Base-by-base conservation (phyloP, 495 filamentous ascomycete genomes). In the Melanomma pulvis-pyrius region DNA sequence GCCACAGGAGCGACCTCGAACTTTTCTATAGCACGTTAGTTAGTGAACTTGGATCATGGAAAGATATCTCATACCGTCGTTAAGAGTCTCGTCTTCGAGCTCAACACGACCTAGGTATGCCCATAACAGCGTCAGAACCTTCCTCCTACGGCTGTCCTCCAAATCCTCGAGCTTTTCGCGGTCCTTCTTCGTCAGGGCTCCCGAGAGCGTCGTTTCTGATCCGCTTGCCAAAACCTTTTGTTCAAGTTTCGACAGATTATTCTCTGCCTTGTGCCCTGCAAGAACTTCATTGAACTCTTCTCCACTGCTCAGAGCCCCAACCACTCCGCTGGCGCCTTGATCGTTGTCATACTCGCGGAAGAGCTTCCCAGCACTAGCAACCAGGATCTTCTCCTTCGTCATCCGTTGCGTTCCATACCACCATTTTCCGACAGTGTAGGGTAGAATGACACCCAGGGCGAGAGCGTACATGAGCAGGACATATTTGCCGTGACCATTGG, bases 361-460 rank as follows among this genome's bases (percentile, higher is more conserved):
- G 41, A 98, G 86, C 60, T 91, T 90, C 71, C 94, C 94, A 60
- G 94, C 92, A 75, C 90, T 97, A 68, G 92, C 90, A 59, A 96
- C 87, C 39, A 96, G 82, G 30, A 98, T 89, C 67, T 89, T 88
- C 78, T 98, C 94, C 77, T 91, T 94, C 21, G 94, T 97, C 74
- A 91, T 83, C 51, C 88, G 83, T 74, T 96, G 92, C 7, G 92
- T 96, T 57, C 94, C 94, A 75, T 98, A 98, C 94, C 94, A 98
- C 94, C 94, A 98, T 34, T 88, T 90, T 26, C 94, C 94, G 39
- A 98, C 96, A 52, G 96, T 82, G 73, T 97, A 98, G 13, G 94
- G 94, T 48, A 98, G 78, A 46, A 97, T 78, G 30, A 97, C 90
- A 53, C 93, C 96, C 36, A 98, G 84, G 39, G 97, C 80, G 46